Evolutionary conservation across 768 basidiomycete genomes (phyloP), one percentile per base, ranked within the genome.

Genomic region (Trametes cubensis): DNA sequence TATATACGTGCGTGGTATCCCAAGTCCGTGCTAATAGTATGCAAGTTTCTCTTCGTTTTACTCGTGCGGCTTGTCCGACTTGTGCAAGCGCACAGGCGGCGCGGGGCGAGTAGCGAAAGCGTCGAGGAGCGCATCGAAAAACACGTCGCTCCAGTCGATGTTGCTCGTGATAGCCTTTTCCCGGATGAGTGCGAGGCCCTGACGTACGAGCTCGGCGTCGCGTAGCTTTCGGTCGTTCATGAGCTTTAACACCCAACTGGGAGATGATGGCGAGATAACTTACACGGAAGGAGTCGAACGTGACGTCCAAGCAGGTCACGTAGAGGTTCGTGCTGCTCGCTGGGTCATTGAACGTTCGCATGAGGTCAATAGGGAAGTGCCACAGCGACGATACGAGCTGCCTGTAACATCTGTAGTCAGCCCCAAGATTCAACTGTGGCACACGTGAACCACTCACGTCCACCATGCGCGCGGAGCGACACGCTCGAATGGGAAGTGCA

Each of bases 281-380:
- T 47, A 72, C 71, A 21, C 77, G 74, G 67, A 80, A 81, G 18
- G 76, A 65, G 44, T 76, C 74, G 50, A 81, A 81, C 7, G 74
- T 77, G 30, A 81, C 71, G 46, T 81, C 78, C 4, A 72, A 65
- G 5, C 75, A 73, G 14, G 73, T 65, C 20, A 76, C 67, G 61
- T 77, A 73, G 5, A 82, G 53, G 56, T 80, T 76, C 14, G 78
- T 60, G 11, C 66, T 62, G 10, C 66, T 67, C 62, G 74, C 64
- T 0, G 79, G 79, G 58, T 78, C 71, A 39, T 61, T 55, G 30
- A 71, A 67, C 18, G 71, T 59, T 38, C 70, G 65, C 6, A 66
- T 17, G n/a, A 77, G 17, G 53, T 74, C 71, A n/a, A 60, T 66
- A 10, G 77, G 76, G 45, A 78, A 71, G 26, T 65, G 70, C 8